A percentile compares a stretch with the other conserved stretches of the same genome.
Conservation (phyloP, 2,329 filamentous ascomycete genomes). For the Dothideomycetidae sp. region DNA sequence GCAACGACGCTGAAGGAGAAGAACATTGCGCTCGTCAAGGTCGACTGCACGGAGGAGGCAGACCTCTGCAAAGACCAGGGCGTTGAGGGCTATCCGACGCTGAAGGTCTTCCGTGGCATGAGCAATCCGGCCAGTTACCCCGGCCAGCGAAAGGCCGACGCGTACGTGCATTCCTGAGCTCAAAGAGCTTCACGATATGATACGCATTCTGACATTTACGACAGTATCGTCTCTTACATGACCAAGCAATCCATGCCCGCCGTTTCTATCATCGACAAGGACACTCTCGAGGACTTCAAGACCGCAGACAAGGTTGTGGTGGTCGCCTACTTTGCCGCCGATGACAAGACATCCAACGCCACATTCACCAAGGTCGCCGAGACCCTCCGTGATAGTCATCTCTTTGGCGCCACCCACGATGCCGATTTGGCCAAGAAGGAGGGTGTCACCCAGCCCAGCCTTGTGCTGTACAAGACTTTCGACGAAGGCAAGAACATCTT, state of each 20-base stretch:
- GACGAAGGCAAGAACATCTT: slow-evolving; percentile 89
- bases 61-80: slow-evolving; percentile 82
- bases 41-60: slow-evolving; percentile 89
- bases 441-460: slow-evolving; percentile 69
- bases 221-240: slow-evolving; percentile 70
- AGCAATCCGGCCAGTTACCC: slow-evolving; percentile 72
- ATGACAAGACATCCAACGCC: slow-evolving; percentile 74
- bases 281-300: slow-evolving; percentile 91
- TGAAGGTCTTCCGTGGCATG: slow-evolving; percentile 93
- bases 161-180: slow-evolving; percentile 28
- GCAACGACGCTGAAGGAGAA: slow-evolving; percentile 77
- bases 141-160: slow-evolving; percentile 76
- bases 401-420: slow-evolving; percentile 82
- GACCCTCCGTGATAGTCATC: slow-evolving; percentile 73
- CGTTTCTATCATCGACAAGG: slow-evolving; percentile 68
- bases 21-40: slow-evolving; percentile 70
- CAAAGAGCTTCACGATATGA: no score
- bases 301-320: slow-evolving; percentile 92
- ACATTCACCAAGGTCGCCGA: slow-evolving; percentile 65
- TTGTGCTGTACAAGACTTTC: slow-evolving; percentile 95
- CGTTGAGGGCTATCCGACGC: slow-evolving; percentile 94
- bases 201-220: slow-evolving; percentile 34
- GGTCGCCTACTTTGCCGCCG: slow-evolving; percentile 69
- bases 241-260: slow-evolving; percentile 92
- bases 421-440: slow-evolving; percentile 74